Base-by-base conservation (phyloP, 2,329 filamentous ascomycete genomes). In the Penicillium sp. region DNA sequence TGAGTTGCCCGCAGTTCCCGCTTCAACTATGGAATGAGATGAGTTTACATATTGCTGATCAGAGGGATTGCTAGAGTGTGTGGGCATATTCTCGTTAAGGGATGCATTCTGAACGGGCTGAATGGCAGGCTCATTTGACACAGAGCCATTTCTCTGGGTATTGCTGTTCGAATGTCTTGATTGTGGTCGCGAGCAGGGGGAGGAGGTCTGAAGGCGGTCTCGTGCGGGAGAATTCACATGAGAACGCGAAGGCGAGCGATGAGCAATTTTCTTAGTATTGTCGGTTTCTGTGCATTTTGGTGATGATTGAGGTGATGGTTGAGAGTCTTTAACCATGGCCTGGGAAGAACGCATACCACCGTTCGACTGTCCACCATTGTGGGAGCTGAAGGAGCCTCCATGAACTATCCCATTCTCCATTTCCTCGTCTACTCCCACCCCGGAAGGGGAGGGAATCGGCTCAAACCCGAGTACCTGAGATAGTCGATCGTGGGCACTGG, bases 281-380 rank as follows among this genome's bases (percentile, higher is more conserved):
- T 32, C 16, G 20, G 29, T 16, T 51, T 26, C 22, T 29, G 13
- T 58, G 46, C 16, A 54, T 52, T 34, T 60, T 55, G 16, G 57
- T 51, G 38, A 52, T 35, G 64, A 63, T 47, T 70, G 70, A 2
- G 71, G 70, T 26, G 72, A 72, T 39, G 66, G 67, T 50, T 75
- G 72, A 35, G 72, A 75, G 58, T 75, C 71, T 56, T 69, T 72
- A 16, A 75, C 70, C 44, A 73, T 66, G 4, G 69, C 53, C 46
- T 74, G 72, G n/a, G 70, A 73, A 20, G 70, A 71, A 18, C 54
- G 61, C 40, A 48, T 18, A 5, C 48, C 37, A n/a, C 62, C 29
- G 38, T 58, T 57, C 2, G 39, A 32, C 13, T 56, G 59, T 20
- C 60, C 58, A 35, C 43, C 34, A 13, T 32, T 49, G 11, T 48